Evolutionary conservation across 352 stramenopile genomes (phyloP), one percentile per base, ranked within the genome.

Genomic region (Phytopythium sindhum): DNA sequence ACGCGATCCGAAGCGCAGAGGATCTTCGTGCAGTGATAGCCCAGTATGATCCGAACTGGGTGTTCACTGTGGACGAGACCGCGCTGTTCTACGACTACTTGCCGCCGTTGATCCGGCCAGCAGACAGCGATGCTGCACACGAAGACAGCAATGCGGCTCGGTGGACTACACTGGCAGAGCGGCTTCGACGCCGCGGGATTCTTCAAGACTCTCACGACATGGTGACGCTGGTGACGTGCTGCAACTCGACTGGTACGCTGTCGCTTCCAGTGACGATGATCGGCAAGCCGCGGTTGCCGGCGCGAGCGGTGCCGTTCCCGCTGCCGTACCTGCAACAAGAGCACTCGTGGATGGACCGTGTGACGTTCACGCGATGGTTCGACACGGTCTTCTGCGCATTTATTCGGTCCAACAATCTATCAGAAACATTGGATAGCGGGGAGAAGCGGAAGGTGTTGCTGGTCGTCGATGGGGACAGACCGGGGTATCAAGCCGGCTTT

Each of bases 11-110:
- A 51, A 19, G 44, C 44, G 44, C 7, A 9, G 48, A 58, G 2
- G 66, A 70, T 3, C 55, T 76, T 9, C 66, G 70, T 29, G n/a
- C 45, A 2, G n/a, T 69, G 19, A 73, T 76, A 58, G 29, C 37
- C 7, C 42, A 63, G 42, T 76, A 73, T 42, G 69, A 76, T 33
- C 69, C 66, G 11, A 56, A 73, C 10, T 73, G 62, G 52, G 51
- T 76, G 4, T 76, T 76, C 52, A 68, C 62, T 31, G 59, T 76
- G n/a, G 66, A 76, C 50, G 69, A 76, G 23, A 70, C 62, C 9
- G 47, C 66, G 21, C 39, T 76, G 17, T 68, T 76, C 23, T 76
- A 76, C 26, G 62, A 68, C 33, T n/a, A 57, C 17, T 60, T 76
- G 42, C 69, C 69, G 4, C 52, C 19, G 19, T 19, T 45, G 31